A percentile compares a stretch with the other conserved stretches of the same genome.
Evolutionary conservation across 2,329 filamentous ascomycete species (phyloP).

Genomic region (Exserohilum turcica): DNA sequence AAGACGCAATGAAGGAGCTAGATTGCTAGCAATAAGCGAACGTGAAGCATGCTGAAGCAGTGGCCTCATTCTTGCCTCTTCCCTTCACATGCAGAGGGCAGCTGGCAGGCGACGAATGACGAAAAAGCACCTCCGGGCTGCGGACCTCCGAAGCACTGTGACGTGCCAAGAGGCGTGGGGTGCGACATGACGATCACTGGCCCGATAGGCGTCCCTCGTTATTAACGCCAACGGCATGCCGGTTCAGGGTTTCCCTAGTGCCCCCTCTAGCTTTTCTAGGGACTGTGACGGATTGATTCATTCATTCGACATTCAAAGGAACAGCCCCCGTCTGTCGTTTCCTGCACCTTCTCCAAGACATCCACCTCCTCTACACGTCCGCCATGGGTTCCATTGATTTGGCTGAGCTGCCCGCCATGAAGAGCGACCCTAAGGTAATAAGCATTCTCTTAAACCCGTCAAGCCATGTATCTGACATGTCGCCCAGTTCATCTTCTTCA

Average conservation of each 20-base stretch:
- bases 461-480: slow-evolving; percentile 12
- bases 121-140: slow-evolving; percentile 17
- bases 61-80: slow-evolving; percentile 45
- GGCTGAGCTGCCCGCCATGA: slow-evolving; percentile 53
- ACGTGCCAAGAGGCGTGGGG: slow-evolving; percentile 34
- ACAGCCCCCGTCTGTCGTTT: neutral
- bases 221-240: slow-evolving; percentile 33
- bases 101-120: slow-evolving; percentile 18
- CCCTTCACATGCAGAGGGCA: slow-evolving; percentile 31
- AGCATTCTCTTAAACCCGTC: no score
- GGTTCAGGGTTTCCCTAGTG: slow-evolving; percentile 21
- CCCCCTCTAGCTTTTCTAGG: slow-evolving; percentile 14
- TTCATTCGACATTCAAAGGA: neutral
- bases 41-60: slow-evolving; percentile 50
- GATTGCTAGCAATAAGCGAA: slow-evolving; percentile 28
- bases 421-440: slow-evolving; percentile 63
- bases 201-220: slow-evolving; percentile 8
- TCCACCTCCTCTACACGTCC: slow-evolving; percentile 2
- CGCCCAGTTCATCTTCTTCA: slow-evolving; percentile 88
- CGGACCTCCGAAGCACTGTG: slow-evolving; percentile 17
- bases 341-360: neutral
- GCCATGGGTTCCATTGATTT: slow-evolving; percentile 44
- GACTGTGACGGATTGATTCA: neutral
- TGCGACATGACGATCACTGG: slow-evolving; percentile 24
- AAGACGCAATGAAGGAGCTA: slow-evolving; percentile 19